phyloP scores from a whole-genome alignment of 441 rosid genomes.

The Flueggea neowawraea region DNA sequence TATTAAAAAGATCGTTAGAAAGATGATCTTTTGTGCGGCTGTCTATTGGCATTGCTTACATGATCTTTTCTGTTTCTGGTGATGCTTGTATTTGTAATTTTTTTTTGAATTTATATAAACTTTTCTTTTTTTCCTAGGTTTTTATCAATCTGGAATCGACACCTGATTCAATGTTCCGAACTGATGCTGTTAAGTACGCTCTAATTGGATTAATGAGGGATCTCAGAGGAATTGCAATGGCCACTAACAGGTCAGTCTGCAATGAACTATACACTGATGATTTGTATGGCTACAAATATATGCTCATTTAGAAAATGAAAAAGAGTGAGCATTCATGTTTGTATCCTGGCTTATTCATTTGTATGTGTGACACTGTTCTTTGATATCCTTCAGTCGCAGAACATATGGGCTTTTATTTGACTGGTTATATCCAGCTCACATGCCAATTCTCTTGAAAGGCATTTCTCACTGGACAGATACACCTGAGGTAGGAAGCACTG shows the following conservation, averaged over 20 bases:
- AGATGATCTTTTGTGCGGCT: too few relatives aligned
- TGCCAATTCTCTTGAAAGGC: constrained; percentile 94
- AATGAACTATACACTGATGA: neutral
- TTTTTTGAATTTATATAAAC: constrained; percentile 5
- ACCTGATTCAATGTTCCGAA: constrained; percentile 87
- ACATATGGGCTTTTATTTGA: constrained; percentile 94
- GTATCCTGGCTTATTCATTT: neutral
- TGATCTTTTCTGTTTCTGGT: neutral
- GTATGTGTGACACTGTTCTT: neutral
- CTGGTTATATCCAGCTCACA: constrained; percentile 97
- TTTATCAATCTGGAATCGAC: constrained; percentile 81
- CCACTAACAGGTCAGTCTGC: constrained; percentile 72
- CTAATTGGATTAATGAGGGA: constrained; percentile 96
- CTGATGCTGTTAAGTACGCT: constrained; percentile 90
- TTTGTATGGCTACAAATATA: too few relatives aligned
- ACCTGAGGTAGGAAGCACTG: constrained; percentile 69
- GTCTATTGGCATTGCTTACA: too few relatives aligned
- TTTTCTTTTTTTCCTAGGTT: constrained; percentile 46
- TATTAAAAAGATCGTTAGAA: too few relatives aligned
- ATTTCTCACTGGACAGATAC: constrained; percentile 95
- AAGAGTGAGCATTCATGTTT: neutral
- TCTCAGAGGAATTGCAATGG: constrained; percentile 98
- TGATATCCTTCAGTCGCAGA: constrained; percentile 67
- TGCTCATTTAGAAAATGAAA: too few relatives aligned
- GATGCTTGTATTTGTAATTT: constrained; percentile 3